Evolutionary conservation across 352 stramenopile genomes (phyloP).

Genomic region (Ochromonadaceae sp.): DNA sequence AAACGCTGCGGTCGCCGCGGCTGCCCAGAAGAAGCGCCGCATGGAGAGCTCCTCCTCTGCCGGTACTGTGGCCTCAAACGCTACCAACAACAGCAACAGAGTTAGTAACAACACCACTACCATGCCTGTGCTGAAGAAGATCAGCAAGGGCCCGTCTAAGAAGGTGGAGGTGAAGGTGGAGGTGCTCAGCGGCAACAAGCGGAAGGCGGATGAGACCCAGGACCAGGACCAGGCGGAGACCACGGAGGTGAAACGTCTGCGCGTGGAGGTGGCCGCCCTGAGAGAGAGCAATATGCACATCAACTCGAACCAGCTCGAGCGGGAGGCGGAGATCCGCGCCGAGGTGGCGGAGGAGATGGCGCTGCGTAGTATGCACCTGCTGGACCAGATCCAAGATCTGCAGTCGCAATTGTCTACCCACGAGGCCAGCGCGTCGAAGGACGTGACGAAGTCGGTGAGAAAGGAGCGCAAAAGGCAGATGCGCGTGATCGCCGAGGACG

Average conservation of each 20-base stretch:
- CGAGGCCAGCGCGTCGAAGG: slow-evolving; percentile 19
- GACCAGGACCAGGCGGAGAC: background rate
- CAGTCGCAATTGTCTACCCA: background rate
- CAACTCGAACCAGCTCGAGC: background rate
- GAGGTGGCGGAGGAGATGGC: slow-evolving; percentile 11
- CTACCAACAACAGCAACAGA: background rate
- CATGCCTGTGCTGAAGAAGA: background rate
- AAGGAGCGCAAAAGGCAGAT: slow-evolving; percentile 9
- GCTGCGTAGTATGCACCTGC: background rate
- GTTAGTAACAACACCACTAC: background rate
- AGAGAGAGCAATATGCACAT: background rate
- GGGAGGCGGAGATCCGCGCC: background rate
- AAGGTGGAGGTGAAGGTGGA: background rate
- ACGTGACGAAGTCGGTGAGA: slow-evolving; percentile 28
- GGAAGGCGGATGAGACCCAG: background rate
- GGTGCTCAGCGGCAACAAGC: background rate
- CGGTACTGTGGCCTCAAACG: too few species aligned
- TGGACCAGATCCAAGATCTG: background rate
- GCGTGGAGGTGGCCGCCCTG: background rate
- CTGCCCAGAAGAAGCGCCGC: background rate
- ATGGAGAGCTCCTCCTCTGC: too few species aligned
- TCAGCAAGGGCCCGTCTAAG: background rate
- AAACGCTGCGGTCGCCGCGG: background rate
- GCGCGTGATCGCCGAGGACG: slow-evolving; percentile 32
- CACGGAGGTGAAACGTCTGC: background rate